These are phyloP conservation scores for Mycena chlorophos DNA, from an alignment of 768 basidiomycete genomes.

Conservation along the genomic window DNA sequence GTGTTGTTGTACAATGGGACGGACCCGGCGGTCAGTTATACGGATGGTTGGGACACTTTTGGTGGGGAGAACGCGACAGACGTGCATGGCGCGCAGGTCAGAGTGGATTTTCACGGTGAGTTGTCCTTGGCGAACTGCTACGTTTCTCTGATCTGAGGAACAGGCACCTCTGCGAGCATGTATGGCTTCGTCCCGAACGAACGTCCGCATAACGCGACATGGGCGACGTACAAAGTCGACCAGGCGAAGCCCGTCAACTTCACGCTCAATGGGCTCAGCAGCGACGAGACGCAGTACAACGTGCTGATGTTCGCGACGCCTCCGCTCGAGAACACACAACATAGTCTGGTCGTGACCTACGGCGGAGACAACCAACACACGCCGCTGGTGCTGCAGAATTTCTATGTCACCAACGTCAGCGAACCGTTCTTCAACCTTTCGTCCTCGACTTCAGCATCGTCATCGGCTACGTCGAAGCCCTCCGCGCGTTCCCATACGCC, in stretches of 20 bases:
- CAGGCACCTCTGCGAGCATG: constrained; percentile 31
- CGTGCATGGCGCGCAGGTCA: no score
- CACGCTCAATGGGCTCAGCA: constrained; percentile 19
- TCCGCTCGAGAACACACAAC: constrained; percentile 14
- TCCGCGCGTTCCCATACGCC: neutral
- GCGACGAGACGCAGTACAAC: constrained; percentile 22
- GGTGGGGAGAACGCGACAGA: constrained; percentile 23
- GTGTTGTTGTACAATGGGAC: constrained; percentile 21
- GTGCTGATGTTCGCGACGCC: constrained; percentile 24
- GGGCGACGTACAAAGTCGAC: constrained; percentile 28
- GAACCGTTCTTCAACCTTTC: no score
- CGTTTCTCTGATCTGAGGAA: no score
- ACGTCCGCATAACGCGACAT: constrained; percentile 11
- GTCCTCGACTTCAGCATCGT: neutral
- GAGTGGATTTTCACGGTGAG: no score
- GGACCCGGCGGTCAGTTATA: constrained; percentile 25
- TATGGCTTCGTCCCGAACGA: constrained; percentile 25
- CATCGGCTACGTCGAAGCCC: neutral
- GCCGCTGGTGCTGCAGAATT: constrained; percentile 24
- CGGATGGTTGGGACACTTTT: constrained; percentile 26
- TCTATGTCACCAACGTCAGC: constrained; percentile 15
- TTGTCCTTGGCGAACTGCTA: no score
- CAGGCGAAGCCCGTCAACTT: constrained; percentile 22
- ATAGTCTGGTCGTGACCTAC: constrained; percentile 23
- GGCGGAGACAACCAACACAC: constrained; percentile 7